Evolutionary conservation across 192 early-diverging fungal genomes (phyloP).

Genomic region (Backusella psychrophila): DNA sequence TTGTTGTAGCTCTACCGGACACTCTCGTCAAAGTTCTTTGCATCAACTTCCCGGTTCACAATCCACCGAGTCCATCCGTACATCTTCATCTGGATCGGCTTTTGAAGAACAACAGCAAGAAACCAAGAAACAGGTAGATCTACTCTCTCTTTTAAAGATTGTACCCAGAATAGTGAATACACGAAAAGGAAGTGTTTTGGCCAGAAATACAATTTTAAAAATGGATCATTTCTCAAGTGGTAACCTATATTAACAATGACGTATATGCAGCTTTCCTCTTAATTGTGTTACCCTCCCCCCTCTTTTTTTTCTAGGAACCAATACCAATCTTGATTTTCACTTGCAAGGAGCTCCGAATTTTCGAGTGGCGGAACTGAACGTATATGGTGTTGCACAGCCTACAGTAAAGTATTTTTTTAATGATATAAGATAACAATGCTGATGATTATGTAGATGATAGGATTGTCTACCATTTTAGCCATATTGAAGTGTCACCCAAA

Average conservation of each 20-base stretch:
- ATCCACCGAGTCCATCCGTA: neutral
- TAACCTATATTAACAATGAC: slow-evolving; percentile 16
- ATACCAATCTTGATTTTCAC: slow-evolving; percentile 51
- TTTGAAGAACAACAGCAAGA: neutral
- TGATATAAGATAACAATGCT: neutral
- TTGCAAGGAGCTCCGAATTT: slow-evolving; percentile 68
- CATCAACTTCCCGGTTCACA: slow-evolving; percentile 5
- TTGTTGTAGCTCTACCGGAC: neutral
- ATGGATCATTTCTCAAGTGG: slow-evolving; percentile 52
- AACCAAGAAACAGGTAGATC: neutral
- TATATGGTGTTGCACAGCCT: slow-evolving; percentile 65
- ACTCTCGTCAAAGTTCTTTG: neutral
- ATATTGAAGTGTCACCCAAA: slow-evolving; percentile 50
- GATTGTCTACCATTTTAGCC: slow-evolving; percentile 53
- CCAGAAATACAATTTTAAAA: slow-evolving; percentile 56
- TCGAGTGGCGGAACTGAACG: slow-evolving; percentile 52
- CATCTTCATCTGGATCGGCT: neutral
- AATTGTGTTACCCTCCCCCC: neutral
- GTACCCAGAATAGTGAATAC: slow-evolving; percentile 40
- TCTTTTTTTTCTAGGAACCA: slow-evolving; percentile 17
- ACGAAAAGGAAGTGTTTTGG: slow-evolving; percentile 52
- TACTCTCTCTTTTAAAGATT: neutral
- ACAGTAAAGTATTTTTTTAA: slow-evolving; percentile 32
- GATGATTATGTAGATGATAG: slow-evolving; percentile 25
- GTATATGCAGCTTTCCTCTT: neutral